Percentiles rank a stretch among this genome's conserved stretches.
Conservation (phyloP, 2,329 filamentous ascomycete genomes). For the Tolypocladium inflatum region DNA sequence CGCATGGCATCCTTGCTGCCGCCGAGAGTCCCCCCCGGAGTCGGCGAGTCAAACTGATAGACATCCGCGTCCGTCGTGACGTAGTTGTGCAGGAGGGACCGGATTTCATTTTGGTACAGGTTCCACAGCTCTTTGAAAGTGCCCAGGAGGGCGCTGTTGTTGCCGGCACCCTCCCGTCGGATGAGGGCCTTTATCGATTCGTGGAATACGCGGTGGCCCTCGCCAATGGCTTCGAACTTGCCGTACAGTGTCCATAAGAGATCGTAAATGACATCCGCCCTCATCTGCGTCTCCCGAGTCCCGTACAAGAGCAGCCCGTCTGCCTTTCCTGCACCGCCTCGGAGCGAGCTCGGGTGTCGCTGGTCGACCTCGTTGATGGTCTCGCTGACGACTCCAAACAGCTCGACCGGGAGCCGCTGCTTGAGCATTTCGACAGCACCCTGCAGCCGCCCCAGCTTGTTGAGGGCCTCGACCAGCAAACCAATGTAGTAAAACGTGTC, state of each 20-base stretch:
- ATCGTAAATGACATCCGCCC: constrained; percentile 80
- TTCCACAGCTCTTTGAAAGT: constrained; percentile 98
- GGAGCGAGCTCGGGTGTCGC: constrained; percentile 75
- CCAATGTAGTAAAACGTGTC: constrained; percentile 93
- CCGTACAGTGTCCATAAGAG: constrained; percentile 87
- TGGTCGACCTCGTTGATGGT: constrained; percentile 91
- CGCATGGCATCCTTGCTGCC: constrained; percentile 38
- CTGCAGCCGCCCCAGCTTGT: constrained; percentile 80
- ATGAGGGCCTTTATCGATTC: constrained; percentile 84
- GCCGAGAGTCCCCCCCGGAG: constrained; percentile 34
- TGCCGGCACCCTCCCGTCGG: constrained; percentile 62
- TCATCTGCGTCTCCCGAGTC: constrained; percentile 63
- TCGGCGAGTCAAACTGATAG: constrained; percentile 50
- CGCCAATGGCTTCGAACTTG: constrained; percentile 94
- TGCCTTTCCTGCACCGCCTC: constrained; percentile 42
- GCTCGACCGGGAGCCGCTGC: constrained; percentile 83
- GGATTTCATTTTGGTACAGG: constrained; percentile 93
- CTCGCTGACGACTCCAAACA: constrained; percentile 89
- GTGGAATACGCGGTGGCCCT: constrained; percentile 88
- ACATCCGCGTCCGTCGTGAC: constrained; percentile 82
- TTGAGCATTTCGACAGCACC: constrained; percentile 83
- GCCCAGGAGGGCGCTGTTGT: constrained; percentile 60
- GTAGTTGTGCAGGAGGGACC: constrained; percentile 89
- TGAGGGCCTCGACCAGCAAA: constrained; percentile 77
- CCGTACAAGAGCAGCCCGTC: constrained; percentile 54